A percentile compares a stretch with the other conserved stretches of the same genome.
Evolutionary conservation across 1,284 basidiomycete species (phyloP).

Genomic region (Phylloboletellus chloephorus): DNA sequence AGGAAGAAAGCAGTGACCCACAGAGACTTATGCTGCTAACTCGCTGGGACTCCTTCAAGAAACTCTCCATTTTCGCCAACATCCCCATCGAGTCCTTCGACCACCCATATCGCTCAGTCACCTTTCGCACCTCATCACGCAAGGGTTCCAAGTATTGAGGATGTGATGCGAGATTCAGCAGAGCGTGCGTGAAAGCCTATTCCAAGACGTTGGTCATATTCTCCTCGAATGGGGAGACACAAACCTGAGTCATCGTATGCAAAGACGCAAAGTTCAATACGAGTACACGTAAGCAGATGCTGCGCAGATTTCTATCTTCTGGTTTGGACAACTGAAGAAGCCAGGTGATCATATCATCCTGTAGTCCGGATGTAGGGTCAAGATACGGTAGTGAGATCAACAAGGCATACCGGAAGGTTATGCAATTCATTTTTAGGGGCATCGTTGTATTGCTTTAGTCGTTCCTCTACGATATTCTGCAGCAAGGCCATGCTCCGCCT

Average conservation of each 20-base stretch:
- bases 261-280: slow-evolving; percentile 42
- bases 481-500: slow-evolving; percentile 30
- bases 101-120: slow-evolving; percentile 34
- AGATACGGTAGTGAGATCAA: slow-evolving; percentile 9
- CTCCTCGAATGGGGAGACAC: slow-evolving; percentile 6
- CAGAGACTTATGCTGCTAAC: slow-evolving; percentile 31
- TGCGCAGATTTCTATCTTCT: slow-evolving; percentile 29
- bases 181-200: slow-evolving; percentile 34
- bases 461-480: slow-evolving; percentile 31
- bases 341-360: slow-evolving; percentile 45
- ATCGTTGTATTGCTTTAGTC: slow-evolving; percentile 21
- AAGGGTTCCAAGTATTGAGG: slow-evolving; percentile 36
- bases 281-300: slow-evolving; percentile 37
- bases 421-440: slow-evolving; percentile 9
- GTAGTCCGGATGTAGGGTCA: slow-evolving; percentile 8
- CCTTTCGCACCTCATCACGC: slow-evolving; percentile 33
- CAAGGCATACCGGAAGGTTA: slow-evolving; percentile 24
- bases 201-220: slow-evolving; percentile 1
- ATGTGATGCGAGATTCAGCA: slow-evolving; percentile 36
- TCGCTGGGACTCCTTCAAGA: slow-evolving; percentile 38
- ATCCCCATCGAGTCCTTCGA: slow-evolving; percentile 33
- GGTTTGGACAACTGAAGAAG: slow-evolving; percentile 37
- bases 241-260: slow-evolving; percentile 39
- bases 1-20: slow-evolving; percentile 13
- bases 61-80: slow-evolving; percentile 38